Base-by-base conservation (phyloP, 108 stramenopile species). In the Fistulifera solaris region DNA sequence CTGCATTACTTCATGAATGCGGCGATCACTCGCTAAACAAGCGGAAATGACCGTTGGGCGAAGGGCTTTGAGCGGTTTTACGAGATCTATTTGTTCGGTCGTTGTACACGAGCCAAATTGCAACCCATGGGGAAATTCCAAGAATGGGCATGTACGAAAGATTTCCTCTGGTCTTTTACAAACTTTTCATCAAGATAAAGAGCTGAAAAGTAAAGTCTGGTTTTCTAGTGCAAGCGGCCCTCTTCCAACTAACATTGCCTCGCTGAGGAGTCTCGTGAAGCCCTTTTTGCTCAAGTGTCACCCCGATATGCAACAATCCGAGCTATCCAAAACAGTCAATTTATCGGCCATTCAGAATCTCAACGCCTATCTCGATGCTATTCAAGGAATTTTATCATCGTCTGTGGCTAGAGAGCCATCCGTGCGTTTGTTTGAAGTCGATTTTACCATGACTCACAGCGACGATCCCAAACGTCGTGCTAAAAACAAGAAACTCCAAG, bases 201-300 rank as follows among this genome's bases (percentile, higher is more conserved):
- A 8, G 31, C 3, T 6, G 31, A 35, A 35, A 35, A 35, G 8
- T 8, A 35, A 3, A 8, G 31, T 8, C 8, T 8, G 31, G 31
- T 35, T 35, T 3, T 35, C 31, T 35, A 35, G 31, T 35, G 3
- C 31, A n/a, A 35, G 31, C 31, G 8, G 8, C 6, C 8, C 31
- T 8, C 31, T 35, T 35, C 31, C 31, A 8, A 52, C 15, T 12
- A 54, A 16, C 43, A 43, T 45, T 6, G 27, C 54, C 17, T 42
- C 71, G 0, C 50, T 84, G 43, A 84, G 76, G 41, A 68, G 65
- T 28, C 40, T 75, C 35, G 73, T 89, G 26, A 76, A 84, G 42
- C 89, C 89, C 23, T 91, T 91, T 59, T 52, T 85, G 1, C 35
- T 81, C 16, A 84, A 84, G 48, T 87, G 83, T 49, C 89, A 91